A percentile compares a stretch with the other conserved stretches of the same genome.
Evolutionary conservation across 208 protist genomes (phyloP).

Genomic region (Trypanosoma congolense): DNA sequence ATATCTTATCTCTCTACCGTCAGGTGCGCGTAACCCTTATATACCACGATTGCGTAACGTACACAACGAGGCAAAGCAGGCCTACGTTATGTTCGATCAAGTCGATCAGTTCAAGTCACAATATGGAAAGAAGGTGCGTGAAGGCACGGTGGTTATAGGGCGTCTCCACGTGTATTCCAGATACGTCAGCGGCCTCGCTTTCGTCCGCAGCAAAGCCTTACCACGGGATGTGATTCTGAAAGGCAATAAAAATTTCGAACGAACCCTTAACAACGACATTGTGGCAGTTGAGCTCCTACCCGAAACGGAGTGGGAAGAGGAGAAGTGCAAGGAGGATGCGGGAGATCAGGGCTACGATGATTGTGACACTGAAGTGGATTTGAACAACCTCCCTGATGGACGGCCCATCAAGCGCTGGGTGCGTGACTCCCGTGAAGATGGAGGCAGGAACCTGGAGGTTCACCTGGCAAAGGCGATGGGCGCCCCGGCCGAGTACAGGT

Average conservation of each 20-base stretch:
- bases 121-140: constrained; percentile 37
- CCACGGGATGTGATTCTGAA: constrained; percentile 53
- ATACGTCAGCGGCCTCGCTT: constrained; percentile 38
- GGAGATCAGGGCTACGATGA: constrained; percentile 4
- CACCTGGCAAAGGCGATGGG: constrained; percentile 26
- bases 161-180: constrained; percentile 35
- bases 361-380: constrained; percentile 2
- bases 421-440: constrained; percentile 16
- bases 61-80: neutral
- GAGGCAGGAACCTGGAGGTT: constrained; percentile 16
- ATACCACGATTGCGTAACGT: too few species aligned
- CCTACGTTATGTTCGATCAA: constrained; percentile 21
- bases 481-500: constrained; percentile 24
- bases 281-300: constrained; percentile 71
- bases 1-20: too few species aligned
- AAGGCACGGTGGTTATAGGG: constrained; percentile 59
- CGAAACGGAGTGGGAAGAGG: constrained; percentile 38
- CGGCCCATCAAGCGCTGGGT: constrained; percentile 31
- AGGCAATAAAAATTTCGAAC: constrained; percentile 21
- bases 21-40: too few species aligned
- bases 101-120: constrained; percentile 27
- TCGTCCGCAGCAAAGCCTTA: constrained; percentile 41
- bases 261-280: constrained; percentile 51
- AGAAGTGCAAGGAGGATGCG: constrained; percentile 8
- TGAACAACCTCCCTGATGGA: constrained; percentile 38